Evolutionary conservation across 1,284 basidiomycete species (phyloP), one percentile per base, ranked within the genome.

Genomic region (Farysia itapuensis): DNA sequence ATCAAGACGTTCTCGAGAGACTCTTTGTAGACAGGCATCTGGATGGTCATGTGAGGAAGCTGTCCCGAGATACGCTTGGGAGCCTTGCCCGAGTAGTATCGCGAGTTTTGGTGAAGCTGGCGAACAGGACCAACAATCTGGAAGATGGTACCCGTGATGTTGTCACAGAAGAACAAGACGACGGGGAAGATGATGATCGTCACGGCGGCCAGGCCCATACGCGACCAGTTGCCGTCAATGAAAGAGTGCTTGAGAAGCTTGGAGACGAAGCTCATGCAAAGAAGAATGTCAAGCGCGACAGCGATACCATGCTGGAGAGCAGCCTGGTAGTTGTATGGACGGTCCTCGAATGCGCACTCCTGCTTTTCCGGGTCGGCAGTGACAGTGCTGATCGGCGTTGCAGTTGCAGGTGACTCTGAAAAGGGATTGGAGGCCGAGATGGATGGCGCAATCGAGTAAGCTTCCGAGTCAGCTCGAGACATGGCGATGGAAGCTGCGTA

Each of bases 1-100:
- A 78, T 75, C 73, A 81, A 78, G 7, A 80, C 80, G 4, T 68
- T 70, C 20, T 79, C 77, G 24, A 80, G 70, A 75, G 56, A 43
- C 77, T 75, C 67, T 77, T 88, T 88, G 79, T 88, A 89, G 8
- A 89, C 88, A 0, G 88, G 87, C 79, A 89, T 82, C 67, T 88
- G 84, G 43, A 88, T 81, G 0, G 87, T 86, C 47, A 89, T 80
- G 63, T 87, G 87, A 3, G 87, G 87, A 2, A 89, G 79, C 2
- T 77, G 56, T 61, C 87, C 86, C 15, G 86, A 79, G 83, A 85
- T 77, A 88, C 87, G 24, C 79, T 80, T 72, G 65, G 54, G 78
- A 74, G 57, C 73, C 53, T 54, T 78, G 65, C 70, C 78, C 72
- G 63, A 79, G 75, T 52, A 73, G 77, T 75, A 80, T 73, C 77